Evolutionary conservation across 805 yeast species (phyloP), one percentile per base, ranked within the genome.

Genomic region (Wickerhamomyces strasburgensis): DNA sequence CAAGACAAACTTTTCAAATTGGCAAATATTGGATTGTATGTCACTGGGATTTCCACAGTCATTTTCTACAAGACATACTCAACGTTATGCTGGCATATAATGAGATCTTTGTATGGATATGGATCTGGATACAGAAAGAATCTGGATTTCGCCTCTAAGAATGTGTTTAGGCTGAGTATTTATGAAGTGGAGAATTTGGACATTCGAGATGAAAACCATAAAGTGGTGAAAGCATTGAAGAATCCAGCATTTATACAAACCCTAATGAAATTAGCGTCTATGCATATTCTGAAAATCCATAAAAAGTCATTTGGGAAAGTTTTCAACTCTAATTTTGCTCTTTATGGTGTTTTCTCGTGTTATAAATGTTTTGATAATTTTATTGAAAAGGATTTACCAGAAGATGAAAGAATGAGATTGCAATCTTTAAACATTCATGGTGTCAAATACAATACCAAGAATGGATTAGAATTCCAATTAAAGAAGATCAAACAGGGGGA

Each of bases 121-220:
- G 35, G 15, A 21, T 6, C 11, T 17, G 17, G 6, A 8, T 33
- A 14, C 30, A 5, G 27, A 5, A 16, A 32, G 14, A 26, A 21
- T 21, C 11, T 11, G n/a, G n/a, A n/a, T 21, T 21, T 21, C 11
- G 25, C 25, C 25, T 21, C 25, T 11, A 7, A 8, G 7, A 21
- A 21, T 21, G 10, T 21, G 11, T 27, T 31, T 3, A 14, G 17
- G 9, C 8, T 48, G 15, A 30, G 28, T 4, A 31, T 46, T 13
- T 27, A 35, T 16, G 47, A 43, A 16, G 25, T 53, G 14, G 58
- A 53, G 33, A 16, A 35, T 5, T 33, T 48, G 14, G 41, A 47
- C 15, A 38, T 42, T 5, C 3, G 19, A 3, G 41, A 45, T 29
- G 35, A 33, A 4, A 15, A 29, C 5, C 19, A 14, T 11, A 14